Conservation (phyloP, 805 yeast genomes). For the Cyberlindnera veronae region DNA sequence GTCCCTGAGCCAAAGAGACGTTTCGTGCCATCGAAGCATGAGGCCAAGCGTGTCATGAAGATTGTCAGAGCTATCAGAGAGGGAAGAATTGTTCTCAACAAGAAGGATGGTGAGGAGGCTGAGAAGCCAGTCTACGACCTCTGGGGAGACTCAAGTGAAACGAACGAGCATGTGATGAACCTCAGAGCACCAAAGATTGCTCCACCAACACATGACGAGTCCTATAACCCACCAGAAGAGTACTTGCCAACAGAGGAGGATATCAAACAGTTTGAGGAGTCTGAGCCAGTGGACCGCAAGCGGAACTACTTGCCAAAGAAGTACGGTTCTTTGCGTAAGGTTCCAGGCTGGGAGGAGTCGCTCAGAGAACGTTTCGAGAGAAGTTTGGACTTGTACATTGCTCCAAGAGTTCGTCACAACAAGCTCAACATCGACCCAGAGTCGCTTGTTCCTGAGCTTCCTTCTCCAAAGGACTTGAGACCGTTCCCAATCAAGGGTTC, state of each 20-base stretch:
- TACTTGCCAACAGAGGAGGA: constrained; percentile 82
- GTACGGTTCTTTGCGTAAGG: constrained; percentile 77
- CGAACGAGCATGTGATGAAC: constrained; percentile 80
- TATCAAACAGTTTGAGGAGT: constrained; percentile 60
- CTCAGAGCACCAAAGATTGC: constrained; percentile 92
- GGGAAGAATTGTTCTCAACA: constrained; percentile 85
- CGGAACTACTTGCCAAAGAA: constrained; percentile 79
- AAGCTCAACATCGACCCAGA: constrained; percentile 95
- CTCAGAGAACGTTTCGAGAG: constrained; percentile 92
- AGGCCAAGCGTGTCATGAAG: constrained; percentile 95
- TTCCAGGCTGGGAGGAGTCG: constrained; percentile 86
- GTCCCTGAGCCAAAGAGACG: constrained; percentile 97
- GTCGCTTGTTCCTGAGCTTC: constrained; percentile 90
- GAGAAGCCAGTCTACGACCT: constrained; percentile 63
- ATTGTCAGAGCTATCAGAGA: constrained; percentile 94
- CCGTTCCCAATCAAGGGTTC: constrained; percentile 95
- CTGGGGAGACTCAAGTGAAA: constrained; percentile 72
- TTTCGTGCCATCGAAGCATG: constrained; percentile 94
- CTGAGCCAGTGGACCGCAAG: constrained; percentile 76
- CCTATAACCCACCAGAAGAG: constrained; percentile 97
- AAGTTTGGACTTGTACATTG: constrained; percentile 87
- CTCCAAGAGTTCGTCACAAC: constrained; percentile 91
- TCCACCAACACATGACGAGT: constrained; percentile 95
- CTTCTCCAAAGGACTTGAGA: constrained; percentile 92
- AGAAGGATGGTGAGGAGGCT: constrained; percentile 46